Percentiles rank a stretch among this genome's conserved stretches.
Conservation (phyloP, 225 moss, liverwort and hornwort species). For the Bryum argenteum region DNA sequence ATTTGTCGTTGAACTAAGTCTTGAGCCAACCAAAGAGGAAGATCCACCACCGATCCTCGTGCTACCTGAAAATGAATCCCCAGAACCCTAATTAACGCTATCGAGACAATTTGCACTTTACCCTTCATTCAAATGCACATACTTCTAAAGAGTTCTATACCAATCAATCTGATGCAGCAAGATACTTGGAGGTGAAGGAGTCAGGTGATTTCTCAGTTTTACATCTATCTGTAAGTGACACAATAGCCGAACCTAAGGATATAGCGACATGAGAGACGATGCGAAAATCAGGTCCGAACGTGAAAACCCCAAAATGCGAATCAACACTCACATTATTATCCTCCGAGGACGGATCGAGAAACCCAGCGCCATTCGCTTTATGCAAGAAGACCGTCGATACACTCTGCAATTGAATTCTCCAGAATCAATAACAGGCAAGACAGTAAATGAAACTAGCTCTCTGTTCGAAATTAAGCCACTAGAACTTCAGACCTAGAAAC, state of each 20-base stretch:
- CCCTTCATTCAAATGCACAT: background rate
- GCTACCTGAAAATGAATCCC: conserved; percentile 57
- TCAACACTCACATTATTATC: conserved; percentile 67
- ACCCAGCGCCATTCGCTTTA: conserved; percentile 80
- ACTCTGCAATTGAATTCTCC: conserved; percentile 46
- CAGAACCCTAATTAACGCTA: background rate
- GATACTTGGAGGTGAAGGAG: background rate
- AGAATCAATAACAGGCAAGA: background rate
- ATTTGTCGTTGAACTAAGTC: conserved; percentile 70
- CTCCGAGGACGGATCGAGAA: conserved; percentile 91
- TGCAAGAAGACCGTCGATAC: conserved; percentile 68
- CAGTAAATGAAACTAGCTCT: background rate
- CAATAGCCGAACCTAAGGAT: background rate
- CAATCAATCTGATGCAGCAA: background rate
- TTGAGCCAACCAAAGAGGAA: conserved; percentile 88
- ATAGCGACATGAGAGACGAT: background rate
- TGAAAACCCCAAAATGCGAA: background rate
- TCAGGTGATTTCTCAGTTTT: background rate
- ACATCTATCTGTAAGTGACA: background rate
- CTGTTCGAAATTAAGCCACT: background rate
- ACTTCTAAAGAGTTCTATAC: background rate
- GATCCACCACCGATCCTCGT: conserved; percentile 70
- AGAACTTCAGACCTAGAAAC: background rate
- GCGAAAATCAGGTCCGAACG: too few species aligned
- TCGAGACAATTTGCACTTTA: background rate